Evolutionary conservation across 2,329 filamentous ascomycete species (phyloP).

Genomic region (Phialocephala subalpina): DNA sequence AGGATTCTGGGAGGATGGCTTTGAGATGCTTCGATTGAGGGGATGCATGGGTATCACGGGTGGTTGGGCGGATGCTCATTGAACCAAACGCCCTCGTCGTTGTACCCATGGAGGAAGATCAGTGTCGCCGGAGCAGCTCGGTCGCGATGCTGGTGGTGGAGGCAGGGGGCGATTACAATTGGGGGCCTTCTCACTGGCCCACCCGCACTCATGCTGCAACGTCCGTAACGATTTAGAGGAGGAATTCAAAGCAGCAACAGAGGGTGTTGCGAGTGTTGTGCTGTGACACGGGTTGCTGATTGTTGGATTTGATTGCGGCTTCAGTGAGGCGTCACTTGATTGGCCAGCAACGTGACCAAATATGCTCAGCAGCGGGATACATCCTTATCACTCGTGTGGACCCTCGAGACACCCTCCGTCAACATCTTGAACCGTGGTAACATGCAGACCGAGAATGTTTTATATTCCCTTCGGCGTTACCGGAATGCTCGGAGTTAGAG

Average conservation of each 20-base stretch:
- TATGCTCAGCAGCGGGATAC: not conserved
- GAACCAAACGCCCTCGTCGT: slow-evolving; percentile 18
- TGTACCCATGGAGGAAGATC: slow-evolving; percentile 30
- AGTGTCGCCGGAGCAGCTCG: slow-evolving; percentile 21
- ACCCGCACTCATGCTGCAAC: not conserved
- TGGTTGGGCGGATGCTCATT: slow-evolving; percentile 20
- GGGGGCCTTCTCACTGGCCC: slow-evolving; percentile 13
- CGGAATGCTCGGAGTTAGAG: not conserved
- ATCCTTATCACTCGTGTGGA: not conserved
- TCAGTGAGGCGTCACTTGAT: not conserved
- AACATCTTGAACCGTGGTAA: not conserved
- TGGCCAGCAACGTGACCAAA: not conserved
- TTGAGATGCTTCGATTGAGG: slow-evolving; percentile 27
- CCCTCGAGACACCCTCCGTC: not conserved
- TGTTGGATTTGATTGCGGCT: not conserved
- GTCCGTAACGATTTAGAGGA: not conserved
- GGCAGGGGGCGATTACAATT: slow-evolving; percentile 21
- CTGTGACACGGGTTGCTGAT: not conserved
- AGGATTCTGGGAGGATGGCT: slow-evolving; percentile 24
- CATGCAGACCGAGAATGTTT: not conserved
- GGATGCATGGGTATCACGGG: slow-evolving; percentile 21
- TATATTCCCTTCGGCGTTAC: not conserved
- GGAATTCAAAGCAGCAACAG: not conserved
- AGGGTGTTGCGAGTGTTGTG: not conserved
- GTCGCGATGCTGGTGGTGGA: not conserved